Evolutionary conservation across 495 filamentous ascomycete species (phyloP).

Genomic region (Massariosphaeria phaeospora): DNA sequence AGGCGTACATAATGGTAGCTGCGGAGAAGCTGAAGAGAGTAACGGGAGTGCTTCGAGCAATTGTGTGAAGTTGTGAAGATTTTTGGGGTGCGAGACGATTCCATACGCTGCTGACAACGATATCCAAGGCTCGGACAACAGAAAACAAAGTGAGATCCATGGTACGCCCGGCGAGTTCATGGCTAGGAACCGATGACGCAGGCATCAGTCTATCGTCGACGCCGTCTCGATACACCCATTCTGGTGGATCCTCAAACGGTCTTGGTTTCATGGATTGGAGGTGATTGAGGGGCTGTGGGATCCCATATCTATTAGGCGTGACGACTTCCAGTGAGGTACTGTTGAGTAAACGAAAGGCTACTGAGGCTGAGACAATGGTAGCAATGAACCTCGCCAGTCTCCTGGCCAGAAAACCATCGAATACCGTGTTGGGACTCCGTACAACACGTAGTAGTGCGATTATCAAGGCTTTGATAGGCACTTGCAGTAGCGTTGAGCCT

Average conservation of each 20-base stretch:
- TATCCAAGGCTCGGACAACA: conserved; percentile 69
- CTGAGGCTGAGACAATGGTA: conserved; percentile 28
- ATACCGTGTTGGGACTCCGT: not conserved
- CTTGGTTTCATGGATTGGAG: conserved; percentile 3
- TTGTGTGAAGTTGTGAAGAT: conserved; percentile 20
- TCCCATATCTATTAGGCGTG: not conserved
- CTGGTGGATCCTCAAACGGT: conserved; percentile 25
- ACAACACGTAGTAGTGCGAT: not conserved
- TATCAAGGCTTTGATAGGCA: conserved; percentile 36
- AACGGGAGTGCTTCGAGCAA: conserved; percentile 59
- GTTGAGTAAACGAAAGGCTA: conserved; percentile 34
- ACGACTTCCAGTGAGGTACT: conserved; percentile 5
- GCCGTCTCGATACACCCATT: not conserved
- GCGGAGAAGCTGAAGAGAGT: conserved; percentile 68
- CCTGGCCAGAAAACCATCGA: not conserved
- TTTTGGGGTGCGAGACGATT: conserved; percentile 31
- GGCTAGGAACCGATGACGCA: not conserved
- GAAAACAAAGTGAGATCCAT: conserved; percentile 83
- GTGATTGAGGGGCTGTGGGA: not conserved
- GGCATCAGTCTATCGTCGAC: conserved; percentile 1
- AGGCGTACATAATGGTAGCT: conserved; percentile 86
- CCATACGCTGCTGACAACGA: conserved; percentile 65
- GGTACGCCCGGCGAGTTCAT: conserved; percentile 60
- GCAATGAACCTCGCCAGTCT: conserved; percentile 28
- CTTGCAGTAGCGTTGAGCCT: conserved; percentile 67